A percentile compares a stretch with the other conserved stretches of the same genome.
phyloP scores from a whole-genome alignment of 768 basidiomycete genomes.

The Suillus luteus region DNA sequence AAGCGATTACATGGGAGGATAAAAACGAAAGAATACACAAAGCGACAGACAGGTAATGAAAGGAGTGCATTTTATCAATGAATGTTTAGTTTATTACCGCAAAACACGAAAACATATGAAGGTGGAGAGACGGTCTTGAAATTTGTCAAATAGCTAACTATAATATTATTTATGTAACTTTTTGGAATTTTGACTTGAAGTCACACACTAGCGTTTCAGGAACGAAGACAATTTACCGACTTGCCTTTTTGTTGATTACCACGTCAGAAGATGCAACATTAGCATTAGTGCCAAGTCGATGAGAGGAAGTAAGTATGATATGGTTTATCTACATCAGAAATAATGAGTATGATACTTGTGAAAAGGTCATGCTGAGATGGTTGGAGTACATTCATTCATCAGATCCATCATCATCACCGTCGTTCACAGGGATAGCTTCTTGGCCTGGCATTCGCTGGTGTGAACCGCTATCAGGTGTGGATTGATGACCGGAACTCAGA shows the following conservation, averaged over 20 bases:
- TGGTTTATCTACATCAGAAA: background rate
- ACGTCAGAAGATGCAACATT: background rate
- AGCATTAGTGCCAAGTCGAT: background rate
- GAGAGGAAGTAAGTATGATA: background rate
- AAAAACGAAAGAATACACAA: constrained; percentile 19
- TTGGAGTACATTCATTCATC: constrained; percentile 9
- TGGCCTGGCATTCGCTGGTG: constrained; percentile 30
- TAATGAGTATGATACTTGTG: background rate
- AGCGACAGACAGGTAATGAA: constrained; percentile 28
- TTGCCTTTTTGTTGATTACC: background rate
- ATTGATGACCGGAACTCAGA: background rate
- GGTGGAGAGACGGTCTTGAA: background rate
- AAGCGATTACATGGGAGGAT: constrained; percentile 11
- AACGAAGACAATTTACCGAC: constrained; percentile 17
- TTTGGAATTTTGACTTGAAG: background rate
- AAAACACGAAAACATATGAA: constrained; percentile 13
- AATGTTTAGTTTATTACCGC: constrained; percentile 12
- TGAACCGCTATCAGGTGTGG: background rate
- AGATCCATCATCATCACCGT: constrained; percentile 14
- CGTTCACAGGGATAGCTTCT: constrained; percentile 26
- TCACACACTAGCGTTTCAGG: constrained; percentile 5
- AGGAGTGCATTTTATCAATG: constrained; percentile 31
- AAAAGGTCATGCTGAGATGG: background rate
- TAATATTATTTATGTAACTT: background rate
- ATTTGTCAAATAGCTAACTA: background rate